phyloP scores from a whole-genome alignment of 148 eudicot species.

The Nepenthes mirabilis region DNA sequence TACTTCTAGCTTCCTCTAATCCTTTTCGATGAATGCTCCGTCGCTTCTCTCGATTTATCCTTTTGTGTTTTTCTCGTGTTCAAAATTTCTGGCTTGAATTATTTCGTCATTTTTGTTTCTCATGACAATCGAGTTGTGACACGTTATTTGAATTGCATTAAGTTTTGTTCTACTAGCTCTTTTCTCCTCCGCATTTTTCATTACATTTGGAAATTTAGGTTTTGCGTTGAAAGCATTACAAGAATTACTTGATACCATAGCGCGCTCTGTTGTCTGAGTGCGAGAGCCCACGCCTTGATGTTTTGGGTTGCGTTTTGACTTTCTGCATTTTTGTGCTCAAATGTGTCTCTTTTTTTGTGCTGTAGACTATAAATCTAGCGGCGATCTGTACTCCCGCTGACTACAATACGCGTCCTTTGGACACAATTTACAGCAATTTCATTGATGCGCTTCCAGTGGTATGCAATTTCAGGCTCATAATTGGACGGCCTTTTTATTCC shows the following conservation, averaged over 20 bases:
- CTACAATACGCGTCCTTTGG: conserved; percentile 93
- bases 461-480: conserved; percentile 11
- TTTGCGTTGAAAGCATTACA: no score
- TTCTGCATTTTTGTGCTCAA: conserved; percentile 1
- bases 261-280: no score
- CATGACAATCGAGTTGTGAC: no score
- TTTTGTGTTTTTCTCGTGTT: background rate
- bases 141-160: no score
- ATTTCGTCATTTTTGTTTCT: background rate
- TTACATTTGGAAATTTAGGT: no score
- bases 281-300: no score
- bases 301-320: background rate
- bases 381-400: conserved; percentile 99
- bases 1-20: conserved; percentile 8
- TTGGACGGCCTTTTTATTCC: background rate
- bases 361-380: conserved; percentile 86
- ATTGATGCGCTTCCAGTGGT: conserved; percentile 99
- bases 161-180: no score
- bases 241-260: background rate
- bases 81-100: background rate
- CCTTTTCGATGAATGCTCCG: background rate
- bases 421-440: conserved; percentile 97
- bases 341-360: background rate
- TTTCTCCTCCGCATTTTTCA: no score
- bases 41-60: background rate